Percentiles rank a stretch among this genome's conserved stretches.
Evolutionary conservation across 805 yeast genomes (phyloP).

Genomic region (Candida mattraensis): DNA sequence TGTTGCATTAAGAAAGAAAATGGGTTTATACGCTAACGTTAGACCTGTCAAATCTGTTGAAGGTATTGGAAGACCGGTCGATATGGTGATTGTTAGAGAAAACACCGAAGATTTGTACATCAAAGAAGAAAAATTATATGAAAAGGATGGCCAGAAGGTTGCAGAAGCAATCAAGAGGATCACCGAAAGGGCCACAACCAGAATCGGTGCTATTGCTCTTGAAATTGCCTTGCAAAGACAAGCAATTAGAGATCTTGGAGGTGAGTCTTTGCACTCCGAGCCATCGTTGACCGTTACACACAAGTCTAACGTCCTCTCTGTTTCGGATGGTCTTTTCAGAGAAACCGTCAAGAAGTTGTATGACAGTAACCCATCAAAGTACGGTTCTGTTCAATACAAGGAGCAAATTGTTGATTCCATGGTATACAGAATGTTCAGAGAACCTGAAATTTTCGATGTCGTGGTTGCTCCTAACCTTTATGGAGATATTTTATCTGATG

Average conservation of each 20-base stretch:
- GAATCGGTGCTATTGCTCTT: constrained; percentile 87
- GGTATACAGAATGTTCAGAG: constrained; percentile 99
- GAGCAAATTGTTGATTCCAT: constrained; percentile 99
- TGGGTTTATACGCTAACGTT: constrained; percentile 94
- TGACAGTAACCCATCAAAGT: constrained; percentile 56
- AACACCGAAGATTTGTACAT: constrained; percentile 97
- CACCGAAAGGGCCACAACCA: constrained; percentile 79
- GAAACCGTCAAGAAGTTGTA: constrained; percentile 72
- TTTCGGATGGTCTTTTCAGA: constrained; percentile 93
- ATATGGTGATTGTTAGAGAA: constrained; percentile 97
- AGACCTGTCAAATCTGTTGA: constrained; percentile 95
- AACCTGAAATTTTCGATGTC: constrained; percentile 95
- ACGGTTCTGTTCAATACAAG: constrained; percentile 63
- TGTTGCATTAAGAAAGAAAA: constrained; percentile 94
- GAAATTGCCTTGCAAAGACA: constrained; percentile 93
- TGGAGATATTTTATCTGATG: constrained; percentile 95
- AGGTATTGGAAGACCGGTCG: constrained; percentile 85
- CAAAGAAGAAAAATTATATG: constrained; percentile 83
- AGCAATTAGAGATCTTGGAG: constrained; percentile 64
- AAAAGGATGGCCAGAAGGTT: constrained; percentile 79
- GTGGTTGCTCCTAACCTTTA: constrained; percentile 98
- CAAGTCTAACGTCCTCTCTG: constrained; percentile 91
- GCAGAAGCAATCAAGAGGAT: constrained; percentile 99
- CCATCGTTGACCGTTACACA: constrained; percentile 90
- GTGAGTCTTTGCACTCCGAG: constrained; percentile 47